Conservation (phyloP, 2,329 filamentous ascomycete genomes). For the Ceratocystis cubensis region DNA sequence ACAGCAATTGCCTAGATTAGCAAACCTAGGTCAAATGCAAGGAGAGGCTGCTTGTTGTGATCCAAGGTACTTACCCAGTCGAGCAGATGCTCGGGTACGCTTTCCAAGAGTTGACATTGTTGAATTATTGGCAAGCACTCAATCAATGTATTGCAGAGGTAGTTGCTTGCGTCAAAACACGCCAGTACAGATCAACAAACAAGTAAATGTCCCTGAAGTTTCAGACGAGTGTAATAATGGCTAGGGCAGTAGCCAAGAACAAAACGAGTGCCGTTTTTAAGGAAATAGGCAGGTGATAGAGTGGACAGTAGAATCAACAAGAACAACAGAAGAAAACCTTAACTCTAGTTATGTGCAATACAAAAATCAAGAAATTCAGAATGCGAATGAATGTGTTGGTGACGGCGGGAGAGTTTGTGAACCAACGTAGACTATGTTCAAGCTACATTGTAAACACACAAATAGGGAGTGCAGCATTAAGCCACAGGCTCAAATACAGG, state of each 20-base stretch:
- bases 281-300: background rate
- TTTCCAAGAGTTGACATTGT: slow-evolving; percentile 19
- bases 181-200: background rate
- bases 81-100: slow-evolving; percentile 19
- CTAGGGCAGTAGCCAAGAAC: background rate
- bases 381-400: background rate
- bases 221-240: slow-evolving; percentile 10
- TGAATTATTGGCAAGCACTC: background rate
- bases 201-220: background rate
- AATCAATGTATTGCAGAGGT: slow-evolving; percentile 1
- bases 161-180: background rate
- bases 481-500: background rate
- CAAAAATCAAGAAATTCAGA: background rate
- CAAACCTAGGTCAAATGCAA: background rate
- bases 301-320: background rate
- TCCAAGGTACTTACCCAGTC: slow-evolving; percentile 17
- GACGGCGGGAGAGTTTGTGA: background rate
- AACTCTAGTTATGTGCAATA: background rate
- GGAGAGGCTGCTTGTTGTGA: background rate
- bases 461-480: background rate
- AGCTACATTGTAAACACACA: background rate
- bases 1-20: background rate
- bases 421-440: background rate
- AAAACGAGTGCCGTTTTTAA: background rate
- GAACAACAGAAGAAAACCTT: background rate